Evolutionary conservation across 345 rosid genomes (phyloP), one percentile per base, ranked within the genome.

Genomic region (Excoecaria cochinchinensis): DNA sequence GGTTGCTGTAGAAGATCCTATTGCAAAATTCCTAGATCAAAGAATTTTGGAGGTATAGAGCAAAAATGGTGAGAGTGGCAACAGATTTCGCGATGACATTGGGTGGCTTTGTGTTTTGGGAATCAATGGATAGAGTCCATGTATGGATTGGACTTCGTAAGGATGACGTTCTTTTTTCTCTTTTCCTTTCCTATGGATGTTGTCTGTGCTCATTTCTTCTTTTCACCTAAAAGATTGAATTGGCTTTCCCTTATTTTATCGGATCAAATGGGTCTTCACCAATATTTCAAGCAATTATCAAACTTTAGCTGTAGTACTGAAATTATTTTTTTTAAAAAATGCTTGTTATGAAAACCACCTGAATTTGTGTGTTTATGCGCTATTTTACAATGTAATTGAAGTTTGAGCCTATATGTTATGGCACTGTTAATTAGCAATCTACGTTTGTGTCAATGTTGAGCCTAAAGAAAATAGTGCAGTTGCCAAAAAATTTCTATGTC

Each of bases 21-120:
- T 44, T 44, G 48, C 10, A 44, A 4, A 5, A 44, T 44, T 44
- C 48, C 69, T 24, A 64, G 40, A 1, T 39, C 24, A 19, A 6
- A 44, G 10, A 40, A 3, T n/a, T 67, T 46, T 67, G 17, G n/a
- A 46, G 70, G 40, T 2, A 67, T 15, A 39, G 39, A 44, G 59
- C 38, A 4, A 76, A 69, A 63, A 93, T 90, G 93, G 93, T 90
- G 87, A 93, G 72, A 80, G 87, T 89, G 42, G 76, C 79, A 55
- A 80, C 93, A 0, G 90, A 81, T 83, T 83, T 93, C 62, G 94
- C 80, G 13, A 88, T 91, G 95, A 59, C 95, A 73, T 61, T 91
- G 52, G 97, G 90, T 0, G 95, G 95, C 77, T 90, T 93, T 80
- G 58, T 86, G 48, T 93, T 91, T 81, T 90, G 93, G 94, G 90